Evolutionary conservation across 1,284 basidiomycete genomes (phyloP), one percentile per base, ranked within the genome.

Genomic region (Porogramme epimiltina): DNA sequence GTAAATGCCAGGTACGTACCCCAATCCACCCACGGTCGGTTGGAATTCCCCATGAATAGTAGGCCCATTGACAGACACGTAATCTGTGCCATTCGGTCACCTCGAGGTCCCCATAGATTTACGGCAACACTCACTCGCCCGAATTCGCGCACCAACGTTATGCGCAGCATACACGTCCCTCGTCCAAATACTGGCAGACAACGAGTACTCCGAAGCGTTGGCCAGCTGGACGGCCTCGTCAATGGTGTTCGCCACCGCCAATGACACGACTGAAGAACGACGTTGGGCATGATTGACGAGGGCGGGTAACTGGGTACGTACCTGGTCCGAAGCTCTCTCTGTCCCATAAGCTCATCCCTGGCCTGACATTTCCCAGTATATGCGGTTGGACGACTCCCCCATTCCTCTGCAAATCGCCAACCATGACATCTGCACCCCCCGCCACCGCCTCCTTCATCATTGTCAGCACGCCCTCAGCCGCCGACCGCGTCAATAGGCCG

Each of bases 301-400:
- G 34, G 38, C 13, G 28, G 6, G 28, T 31, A n/a, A n/a, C n/a
- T n/a, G 46, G 62, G 10, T 58, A 62, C 63, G 49, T 65, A 71
- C 81, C 76, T 28, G 84, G 85, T 1, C 81, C 84, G 60, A 87
- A 87, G 13, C 75, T 76, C 64, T 87, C 84, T 24, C 77, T 63
- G 28, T 79, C 71, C 77, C 79, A 82, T 4, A 81, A 52, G 20
- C 68, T 58, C 78, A 82, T 84, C 1, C 76, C 74, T 1, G 73
- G 70, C 41, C 72, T 77, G 18, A 81, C 77, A 15, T 73, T 76
- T 6, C 62, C 65, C 9, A 87, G 55, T 10, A 87, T 57, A 62
- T 84, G 79, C 23, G 82, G 84, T 58, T 80, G 74, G 19, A 86
- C 70, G 3, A 82, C 61, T 0, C 76, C 68, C 2, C 75, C 75